Evolutionary conservation across 1,284 basidiomycete genomes (phyloP).

Genomic region (Microstroma glucosiphilum): DNA sequence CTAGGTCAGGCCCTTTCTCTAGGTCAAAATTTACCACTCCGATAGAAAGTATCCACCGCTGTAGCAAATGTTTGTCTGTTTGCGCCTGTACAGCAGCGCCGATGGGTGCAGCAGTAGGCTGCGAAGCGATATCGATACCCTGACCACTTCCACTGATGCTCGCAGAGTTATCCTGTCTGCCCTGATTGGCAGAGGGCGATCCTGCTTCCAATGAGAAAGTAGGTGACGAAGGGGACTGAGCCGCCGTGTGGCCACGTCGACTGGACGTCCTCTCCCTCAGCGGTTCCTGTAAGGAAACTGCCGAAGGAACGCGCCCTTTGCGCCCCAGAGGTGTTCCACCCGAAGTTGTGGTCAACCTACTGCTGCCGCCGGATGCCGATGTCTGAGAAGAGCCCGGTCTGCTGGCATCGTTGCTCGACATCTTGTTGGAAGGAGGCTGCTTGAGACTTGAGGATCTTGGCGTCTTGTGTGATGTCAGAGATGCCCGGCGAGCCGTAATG

Average conservation of each 20-base stretch:
- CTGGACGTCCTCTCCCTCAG: too few species aligned
- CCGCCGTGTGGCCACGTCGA: too few species aligned
- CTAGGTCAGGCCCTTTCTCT: conserved; percentile 69
- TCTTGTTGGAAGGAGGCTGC: too few species aligned
- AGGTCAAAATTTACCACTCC: conserved; percentile 48
- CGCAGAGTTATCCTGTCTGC: neutral
- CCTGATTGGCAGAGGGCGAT: neutral
- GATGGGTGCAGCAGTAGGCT: neutral
- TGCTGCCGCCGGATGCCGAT: too few species aligned
- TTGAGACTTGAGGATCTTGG: too few species aligned
- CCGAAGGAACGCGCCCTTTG: too few species aligned
- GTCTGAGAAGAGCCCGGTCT: too few species aligned
- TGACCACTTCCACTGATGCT: neutral
- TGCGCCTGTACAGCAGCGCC: neutral
- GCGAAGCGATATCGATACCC: neutral
- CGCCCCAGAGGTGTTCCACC: too few species aligned
- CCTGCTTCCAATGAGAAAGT: neutral
- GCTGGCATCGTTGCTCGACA: too few species aligned
- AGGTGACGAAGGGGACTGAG: too few species aligned
- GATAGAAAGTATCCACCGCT: conserved; percentile 45
- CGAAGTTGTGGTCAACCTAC: too few species aligned
- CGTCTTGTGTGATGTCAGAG: neutral
- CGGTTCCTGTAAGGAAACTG: too few species aligned
- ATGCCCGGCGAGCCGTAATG: neutral
- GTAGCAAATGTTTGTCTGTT: conserved; percentile 17